Conservation (phyloP, 345 rosid species). For the Garcia nutans region DNA sequence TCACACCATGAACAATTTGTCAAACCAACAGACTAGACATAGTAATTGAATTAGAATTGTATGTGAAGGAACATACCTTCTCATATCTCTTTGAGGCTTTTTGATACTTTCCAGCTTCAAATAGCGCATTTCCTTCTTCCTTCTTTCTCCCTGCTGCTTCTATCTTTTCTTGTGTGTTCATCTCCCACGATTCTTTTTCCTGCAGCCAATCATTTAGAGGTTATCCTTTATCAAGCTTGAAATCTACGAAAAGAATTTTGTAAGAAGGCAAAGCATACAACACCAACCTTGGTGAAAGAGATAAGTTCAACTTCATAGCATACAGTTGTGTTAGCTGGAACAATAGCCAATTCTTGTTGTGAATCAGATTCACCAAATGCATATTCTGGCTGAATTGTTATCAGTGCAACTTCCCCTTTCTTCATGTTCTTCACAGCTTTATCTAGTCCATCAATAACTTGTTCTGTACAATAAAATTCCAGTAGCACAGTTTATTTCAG, state of each 20-base stretch:
- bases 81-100: slow-evolving; percentile 87
- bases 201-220: background rate
- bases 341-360: slow-evolving; percentile 65
- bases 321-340: slow-evolving; percentile 73
- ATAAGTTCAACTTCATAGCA: slow-evolving; percentile 73
- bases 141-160: slow-evolving; percentile 89
- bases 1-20: background rate
- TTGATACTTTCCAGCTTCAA: slow-evolving; percentile 74
- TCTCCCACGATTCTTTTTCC: slow-evolving; percentile 90
- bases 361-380: slow-evolving; percentile 75
- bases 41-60: no score
- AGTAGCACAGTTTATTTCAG: background rate
- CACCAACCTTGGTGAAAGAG: slow-evolving; percentile 60
- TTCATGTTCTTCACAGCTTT: slow-evolving; percentile 78
- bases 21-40: background rate
- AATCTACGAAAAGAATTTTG: no score
- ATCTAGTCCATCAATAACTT: slow-evolving; percentile 92
- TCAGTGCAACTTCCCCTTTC: slow-evolving; percentile 77
- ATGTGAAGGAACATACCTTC: slow-evolving; percentile 45
- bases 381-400: slow-evolving; percentile 74
- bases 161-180: slow-evolving; percentile 84
- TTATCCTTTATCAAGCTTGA: background rate
- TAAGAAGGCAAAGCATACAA: background rate
- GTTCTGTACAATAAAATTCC: slow-evolving; percentile 41
- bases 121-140: slow-evolving; percentile 84